Percentiles rank a stretch among this genome's conserved stretches.
Evolutionary conservation across 2,329 filamentous ascomycete genomes (phyloP).

Genomic region (Monosporascus sp.): DNA sequence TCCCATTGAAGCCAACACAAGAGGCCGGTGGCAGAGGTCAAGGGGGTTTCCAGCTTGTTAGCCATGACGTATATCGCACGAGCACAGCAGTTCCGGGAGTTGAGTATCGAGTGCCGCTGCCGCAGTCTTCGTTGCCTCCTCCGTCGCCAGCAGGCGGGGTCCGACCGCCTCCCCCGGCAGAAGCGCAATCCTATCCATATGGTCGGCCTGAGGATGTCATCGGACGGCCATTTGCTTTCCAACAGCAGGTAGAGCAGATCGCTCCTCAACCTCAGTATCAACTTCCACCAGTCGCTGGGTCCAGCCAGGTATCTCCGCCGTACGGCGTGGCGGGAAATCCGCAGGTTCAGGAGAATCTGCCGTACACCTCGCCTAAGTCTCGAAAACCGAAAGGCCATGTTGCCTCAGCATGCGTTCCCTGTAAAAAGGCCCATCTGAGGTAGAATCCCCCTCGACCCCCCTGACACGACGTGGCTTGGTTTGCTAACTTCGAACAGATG

Average conservation of each 20-base stretch:
- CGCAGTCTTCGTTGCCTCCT: conserved; percentile 22
- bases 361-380: conserved; percentile 52
- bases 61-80: conserved; percentile 47
- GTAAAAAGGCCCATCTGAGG: conserved; percentile 76
- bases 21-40: conserved; percentile 52
- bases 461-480: conserved; percentile 1
- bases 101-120: conserved; percentile 29
- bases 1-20: conserved; percentile 52
- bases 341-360: conserved; percentile 36
- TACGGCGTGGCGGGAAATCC: conserved; percentile 27
- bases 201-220: conserved; percentile 32
- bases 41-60: conserved; percentile 38
- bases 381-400: conserved; percentile 76
- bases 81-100: conserved; percentile 28
- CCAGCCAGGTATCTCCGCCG: conserved; percentile 20
- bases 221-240: conserved; percentile 27
- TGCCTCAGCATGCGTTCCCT: conserved; percentile 78
- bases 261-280: conserved; percentile 30
- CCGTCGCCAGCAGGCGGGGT: conserved; percentile 15
- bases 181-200: conserved; percentile 34
- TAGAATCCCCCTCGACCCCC: conserved; percentile 28
- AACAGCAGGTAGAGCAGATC: conserved; percentile 25
- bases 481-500: conserved; percentile 43
- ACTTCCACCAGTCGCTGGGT: conserved; percentile 27
- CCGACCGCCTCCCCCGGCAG: conserved; percentile 33